Evolutionary conservation across 1,284 basidiomycete genomes (phyloP), one percentile per base, ranked within the genome.

Genomic region (Irpex sp.): DNA sequence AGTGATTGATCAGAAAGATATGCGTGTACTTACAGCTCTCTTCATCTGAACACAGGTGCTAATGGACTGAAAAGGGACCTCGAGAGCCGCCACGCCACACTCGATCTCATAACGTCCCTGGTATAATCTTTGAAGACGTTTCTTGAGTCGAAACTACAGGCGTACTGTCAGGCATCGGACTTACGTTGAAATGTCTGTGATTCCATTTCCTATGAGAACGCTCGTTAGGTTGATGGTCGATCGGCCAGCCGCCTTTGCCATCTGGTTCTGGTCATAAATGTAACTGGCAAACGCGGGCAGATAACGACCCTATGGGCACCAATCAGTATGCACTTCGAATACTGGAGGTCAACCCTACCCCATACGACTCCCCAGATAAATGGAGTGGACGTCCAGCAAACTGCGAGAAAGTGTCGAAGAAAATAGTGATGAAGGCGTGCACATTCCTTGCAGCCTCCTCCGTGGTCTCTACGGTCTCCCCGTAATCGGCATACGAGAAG

Each of bases 261-360:
- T 69, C 60, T 79, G 74, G 74, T 94, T 94, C 64, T 89, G 84
- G 73, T 94, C 92, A 54, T 86, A 82, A 44, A 95, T 88, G 65
- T 92, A 87, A 58, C 87, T 85, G 0, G 92, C 92, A 65, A 94
- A 94, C 5, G 93, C 82, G 1, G 92, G 93, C 1, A 94, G 78
- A 74, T 94, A 94, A 48, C 89, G 85, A 0, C 93, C 91, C 84
- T 88, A 54, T 31, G 17, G 54, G 26, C 17, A 40, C 34, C 52
- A 38, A 57, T 76, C 69, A 4, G 78, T 78, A 67, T 78, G 15
- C n/a, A 44, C 51, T 77, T 47, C 71, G 15, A 37, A 47, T 17
- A 40, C 17, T 52, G 26, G 26, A 11, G 51, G 15, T 56, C 34
- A 15, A 8, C 71, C 80, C 69, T 65, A 83, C 84, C 7, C 81